Conservation (phyloP, 140 eudicot species). For the Cichorium intybus region DNA sequence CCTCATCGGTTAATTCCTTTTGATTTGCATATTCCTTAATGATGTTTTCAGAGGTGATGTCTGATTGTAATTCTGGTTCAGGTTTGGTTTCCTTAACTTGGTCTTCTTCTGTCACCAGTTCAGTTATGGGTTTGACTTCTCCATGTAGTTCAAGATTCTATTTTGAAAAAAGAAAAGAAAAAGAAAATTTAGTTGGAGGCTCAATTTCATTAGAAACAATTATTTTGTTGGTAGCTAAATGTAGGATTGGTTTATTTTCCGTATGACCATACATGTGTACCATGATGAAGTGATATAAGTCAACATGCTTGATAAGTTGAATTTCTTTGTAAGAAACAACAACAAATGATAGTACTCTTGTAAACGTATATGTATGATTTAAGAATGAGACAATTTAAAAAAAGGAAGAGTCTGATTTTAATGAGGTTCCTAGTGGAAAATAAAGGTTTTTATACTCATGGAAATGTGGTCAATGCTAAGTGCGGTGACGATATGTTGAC, state of each 20-base stretch:
- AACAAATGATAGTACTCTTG: too few relatives aligned
- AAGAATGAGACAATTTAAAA: too few relatives aligned
- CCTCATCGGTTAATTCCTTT: slow-evolving; percentile 26
- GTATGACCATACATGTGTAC: background rate
- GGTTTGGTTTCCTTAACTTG: slow-evolving; percentile 5
- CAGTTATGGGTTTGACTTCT: slow-evolving; percentile 18
- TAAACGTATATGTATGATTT: too few relatives aligned
- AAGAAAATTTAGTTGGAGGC: background rate
- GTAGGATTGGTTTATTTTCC: background rate
- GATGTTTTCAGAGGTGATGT: background rate
- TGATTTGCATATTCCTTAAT: too few relatives aligned
- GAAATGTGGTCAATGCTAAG: too few relatives aligned
- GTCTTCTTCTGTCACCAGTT: slow-evolving; percentile 1
- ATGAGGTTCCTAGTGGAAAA: too few relatives aligned
- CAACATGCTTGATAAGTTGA: too few relatives aligned
- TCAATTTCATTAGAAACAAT: background rate
- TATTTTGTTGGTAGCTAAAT: too few relatives aligned
- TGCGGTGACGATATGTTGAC: too few relatives aligned
- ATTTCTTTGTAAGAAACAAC: too few relatives aligned
- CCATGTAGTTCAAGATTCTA: slow-evolving; percentile 23
- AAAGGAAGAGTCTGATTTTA: too few relatives aligned
- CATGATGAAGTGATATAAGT: background rate
- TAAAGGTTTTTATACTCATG: too few relatives aligned
- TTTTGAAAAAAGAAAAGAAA: background rate
- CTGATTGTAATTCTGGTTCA: slow-evolving; percentile 22